Base-by-base conservation (phyloP, 176 grass and related monocot species). In the Eleusine coracana region DNA sequence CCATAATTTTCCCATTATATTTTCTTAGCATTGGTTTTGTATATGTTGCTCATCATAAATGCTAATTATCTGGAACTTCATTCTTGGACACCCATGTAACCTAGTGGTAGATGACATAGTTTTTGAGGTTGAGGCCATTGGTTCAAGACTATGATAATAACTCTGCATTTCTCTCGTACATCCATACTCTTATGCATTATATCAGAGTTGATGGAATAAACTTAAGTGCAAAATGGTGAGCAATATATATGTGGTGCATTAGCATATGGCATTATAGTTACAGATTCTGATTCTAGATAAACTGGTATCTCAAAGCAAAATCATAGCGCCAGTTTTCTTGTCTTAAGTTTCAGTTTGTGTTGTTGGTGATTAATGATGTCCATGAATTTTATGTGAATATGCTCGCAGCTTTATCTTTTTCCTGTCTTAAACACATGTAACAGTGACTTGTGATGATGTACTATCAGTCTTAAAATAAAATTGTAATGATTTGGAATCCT, bases 1-100 rank as follows among this genome's bases (percentile, higher is more conserved):
- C 74, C 4, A 51, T 88, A 78, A 80, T 71, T 23, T 58, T 67
- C 49, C 9, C 70, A 17, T 21, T 82, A 59, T 71, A 72, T 50
- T 52, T 52, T 52, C 50, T 17, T 17, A 52, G 50, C 12, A 13
- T 52, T 52, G 14, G 50, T 51, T 51, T 51, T 51, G 13, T 51
- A 51, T 17, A 17, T 52, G 3, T 17, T 17, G 15, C 50, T 17
- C 50, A 17, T 52, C 15, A 52, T 52, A 17, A 52, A 52, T 52
- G 50, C 50, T 52, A 52, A 52, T 17, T 52, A 52, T 52, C 50
- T 52, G 50, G 50, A 52, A 52, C 50, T 15, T 52, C 14, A 17
- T 52, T 52, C 50, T 39, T 20, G 67, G 64, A 39, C 13, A 40
- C 48, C 48, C 28, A 38, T 67, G 62, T 67, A 52, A 34, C 18